Evolutionary conservation across 2,329 filamentous ascomycete genomes (phyloP), one percentile per base, ranked within the genome.

Genomic region (Fusarium subglutinans): DNA sequence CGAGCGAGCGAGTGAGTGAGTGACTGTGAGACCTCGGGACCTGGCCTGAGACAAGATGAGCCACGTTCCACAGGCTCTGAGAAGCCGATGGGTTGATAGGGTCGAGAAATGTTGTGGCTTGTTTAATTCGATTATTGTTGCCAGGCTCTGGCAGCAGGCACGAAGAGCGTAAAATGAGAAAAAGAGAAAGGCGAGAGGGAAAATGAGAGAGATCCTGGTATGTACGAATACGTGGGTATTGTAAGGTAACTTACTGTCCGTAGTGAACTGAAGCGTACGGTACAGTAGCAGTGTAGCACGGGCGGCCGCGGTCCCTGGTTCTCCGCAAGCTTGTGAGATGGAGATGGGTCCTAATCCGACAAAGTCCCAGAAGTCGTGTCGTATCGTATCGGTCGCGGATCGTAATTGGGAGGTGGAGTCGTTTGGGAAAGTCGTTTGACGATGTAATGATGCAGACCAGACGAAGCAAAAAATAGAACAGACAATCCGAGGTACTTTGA

Each of bases 361-460:
- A 60, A 58, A 73, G 59, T 56, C 50, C 45, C 51, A 62, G 20
- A 62, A 37, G 63, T 58, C 69, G 56, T 74, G 72, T 75, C 69
- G 72, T 74, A 73, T 74, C 69, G 72, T 75, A 75, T 74, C 72
- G 72, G 72, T 59, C 60, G 69, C 57, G 69, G 69, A 73, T 74
- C 72, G 72, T 61, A 75, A 73, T 75, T 74, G 72, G 57, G 63
- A 59, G 45, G 69, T 75, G 72, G 72, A 74, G 72, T 57, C 65
- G 37, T 69, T 58, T 55, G 20, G 41, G 30, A 63, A 51, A 55
- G 35, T 30, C 30, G 28, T 30, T 30, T 30, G 28, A 30, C 28
- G 28, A 30, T 30, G 28, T 30, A 30, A 30, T 30, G 28, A 30
- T 30, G 28, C 28, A 30, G 28, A 30, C 28, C 28, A 30, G 28